Conservation (phyloP, 139 green algal species). For the Picochlorum costavermella region DNA sequence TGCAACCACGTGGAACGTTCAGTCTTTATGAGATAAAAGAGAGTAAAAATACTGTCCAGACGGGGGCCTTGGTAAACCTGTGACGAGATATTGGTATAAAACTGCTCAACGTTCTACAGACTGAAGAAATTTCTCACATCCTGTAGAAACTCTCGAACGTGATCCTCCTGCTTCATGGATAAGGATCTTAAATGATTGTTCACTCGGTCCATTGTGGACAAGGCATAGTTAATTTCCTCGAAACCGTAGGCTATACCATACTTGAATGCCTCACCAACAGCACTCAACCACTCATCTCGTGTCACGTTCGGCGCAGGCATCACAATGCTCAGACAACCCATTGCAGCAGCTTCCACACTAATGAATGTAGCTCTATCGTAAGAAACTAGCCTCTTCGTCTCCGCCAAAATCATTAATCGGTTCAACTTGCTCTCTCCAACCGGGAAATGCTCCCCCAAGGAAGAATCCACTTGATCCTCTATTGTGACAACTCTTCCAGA, state of each 20-base stretch:
- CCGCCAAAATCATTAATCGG: background rate
- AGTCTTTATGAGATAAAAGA: background rate
- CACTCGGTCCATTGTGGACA: background rate
- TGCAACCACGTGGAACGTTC: background rate
- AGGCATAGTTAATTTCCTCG: conserved; percentile 3
- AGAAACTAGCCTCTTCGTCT: background rate
- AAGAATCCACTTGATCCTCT: background rate
- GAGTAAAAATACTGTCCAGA: background rate
- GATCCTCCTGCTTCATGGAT: background rate
- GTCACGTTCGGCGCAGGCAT: conserved; percentile 2
- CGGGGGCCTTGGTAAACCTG: background rate
- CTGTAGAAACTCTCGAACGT: background rate
- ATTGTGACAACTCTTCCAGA: background rate
- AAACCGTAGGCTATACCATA: conserved; percentile 7
- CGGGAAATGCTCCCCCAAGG: background rate
- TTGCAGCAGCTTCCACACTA: conserved; percentile 9
- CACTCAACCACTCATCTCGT: conserved; percentile 2
- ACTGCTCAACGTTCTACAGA: background rate
- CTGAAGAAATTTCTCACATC: background rate
- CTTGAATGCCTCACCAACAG: conserved; percentile 5
- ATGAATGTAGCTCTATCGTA: conserved; percentile 9
- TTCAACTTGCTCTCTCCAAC: background rate
- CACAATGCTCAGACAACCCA: conserved; percentile 11
- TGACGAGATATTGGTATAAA: background rate
- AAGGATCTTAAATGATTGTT: background rate